phyloP scores from a whole-genome alignment of 2,329 filamentous ascomycete species.

The Thelonectria blattea region DNA sequence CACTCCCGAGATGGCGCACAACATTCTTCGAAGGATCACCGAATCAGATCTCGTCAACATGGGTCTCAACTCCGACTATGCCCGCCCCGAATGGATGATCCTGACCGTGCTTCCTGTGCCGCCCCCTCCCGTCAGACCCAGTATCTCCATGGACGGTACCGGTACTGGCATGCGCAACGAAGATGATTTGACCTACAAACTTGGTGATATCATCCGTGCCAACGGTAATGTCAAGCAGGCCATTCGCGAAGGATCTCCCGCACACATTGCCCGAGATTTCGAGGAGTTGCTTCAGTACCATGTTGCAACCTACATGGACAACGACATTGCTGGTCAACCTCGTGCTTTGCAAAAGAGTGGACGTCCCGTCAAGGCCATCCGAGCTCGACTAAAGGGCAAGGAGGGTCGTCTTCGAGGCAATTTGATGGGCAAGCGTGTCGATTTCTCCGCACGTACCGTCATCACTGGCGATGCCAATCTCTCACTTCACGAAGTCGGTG shows the following conservation, averaged over 20 bases:
- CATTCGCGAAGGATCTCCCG: slow-evolving; percentile 87
- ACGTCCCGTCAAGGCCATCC: slow-evolving; percentile 93
- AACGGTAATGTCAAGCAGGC: slow-evolving; percentile 94
- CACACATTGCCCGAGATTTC: slow-evolving; percentile 90
- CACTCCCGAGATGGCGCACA: slow-evolving; percentile 82
- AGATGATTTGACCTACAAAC: slow-evolving; percentile 98
- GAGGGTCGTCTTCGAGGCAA: slow-evolving; percentile 97
- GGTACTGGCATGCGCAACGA: slow-evolving; percentile 92
- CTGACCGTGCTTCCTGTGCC: slow-evolving; percentile 94
- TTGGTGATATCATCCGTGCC: slow-evolving; percentile 96
- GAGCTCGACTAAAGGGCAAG: slow-evolving; percentile 97
- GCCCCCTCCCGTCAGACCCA: slow-evolving; percentile 92
- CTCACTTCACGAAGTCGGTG: slow-evolving; percentile 95
- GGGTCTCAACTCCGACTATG: slow-evolving; percentile 92
- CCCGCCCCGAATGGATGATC: slow-evolving; percentile 98
- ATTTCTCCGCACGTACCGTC: slow-evolving; percentile 99
- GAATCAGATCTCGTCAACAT: slow-evolving; percentile 84
- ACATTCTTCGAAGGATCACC: slow-evolving; percentile 84
- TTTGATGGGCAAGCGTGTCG: slow-evolving; percentile 99
- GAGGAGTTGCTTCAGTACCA: slow-evolving; percentile 94
- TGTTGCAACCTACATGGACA: slow-evolving; percentile 99
- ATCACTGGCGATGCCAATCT: slow-evolving; percentile 98
- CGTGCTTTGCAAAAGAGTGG: slow-evolving; percentile 97
- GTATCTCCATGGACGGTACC: slow-evolving; percentile 95
- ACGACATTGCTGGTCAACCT: slow-evolving; percentile 94